Evolutionary conservation across 1,284 basidiomycete genomes (phyloP), one percentile per base, ranked within the genome.

Genomic region (Tremellales sp.): DNA sequence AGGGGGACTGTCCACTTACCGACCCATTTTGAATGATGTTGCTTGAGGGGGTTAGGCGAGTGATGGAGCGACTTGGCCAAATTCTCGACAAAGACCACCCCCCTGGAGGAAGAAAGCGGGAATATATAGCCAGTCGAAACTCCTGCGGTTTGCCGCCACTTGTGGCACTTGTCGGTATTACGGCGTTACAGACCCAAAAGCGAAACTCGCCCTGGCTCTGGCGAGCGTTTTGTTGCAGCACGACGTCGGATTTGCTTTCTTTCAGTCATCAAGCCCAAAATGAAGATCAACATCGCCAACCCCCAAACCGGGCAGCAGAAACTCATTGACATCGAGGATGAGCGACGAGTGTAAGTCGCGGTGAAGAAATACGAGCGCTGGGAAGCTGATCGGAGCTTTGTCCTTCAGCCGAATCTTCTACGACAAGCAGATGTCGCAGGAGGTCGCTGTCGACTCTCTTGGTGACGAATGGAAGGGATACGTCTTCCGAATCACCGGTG

Each of bases 401-500:
- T 43, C 29, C 49, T 31, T 37, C 64, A 89, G 86, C 77, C 89
- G 91, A 74, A 73, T 89, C 79, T 94, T 97, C 80, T 91, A 86
- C 77, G 91, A 95, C 76, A 93, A 92, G 83, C 87, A 86, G 76
- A 93, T 97, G 79, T 72, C 88, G 35, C 90, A 97, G 74, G 94
- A 97, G 77, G 89, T 97, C 67, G 50, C 69, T 39, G 87, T 83
- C 60, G 92, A 95, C 79, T 74, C 84, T 46, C 78, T 97, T 66
- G 92, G 93, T 66, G 88, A 95, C 72, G 94, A 97, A 78, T 97
- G 84, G 82, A 91, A 90, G 76, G 94, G 94, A 54, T 97, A 97
- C 79, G 78, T 97, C 74, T 84, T 97, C 81, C 86, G 92, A 69
- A 89, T 98, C 78, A 92, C 90, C 40, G 93, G 94, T 55, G 68